Conservation (phyloP, 768 basidiomycete genomes). For the Coprinopsis strossmayeri region DNA sequence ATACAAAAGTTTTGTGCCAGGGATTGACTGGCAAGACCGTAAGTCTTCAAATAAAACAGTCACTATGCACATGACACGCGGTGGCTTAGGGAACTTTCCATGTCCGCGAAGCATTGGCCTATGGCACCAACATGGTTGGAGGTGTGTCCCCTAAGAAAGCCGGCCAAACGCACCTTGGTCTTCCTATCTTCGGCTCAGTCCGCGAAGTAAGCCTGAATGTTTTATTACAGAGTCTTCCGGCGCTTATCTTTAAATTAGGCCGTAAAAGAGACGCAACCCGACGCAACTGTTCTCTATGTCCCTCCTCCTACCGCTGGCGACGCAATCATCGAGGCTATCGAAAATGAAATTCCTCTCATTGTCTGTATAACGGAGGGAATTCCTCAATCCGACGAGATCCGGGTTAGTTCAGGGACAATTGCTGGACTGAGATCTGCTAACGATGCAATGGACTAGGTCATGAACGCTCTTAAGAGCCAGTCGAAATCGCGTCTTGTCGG, state of each 20-base stretch:
- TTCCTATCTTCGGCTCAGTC: constrained; percentile 91
- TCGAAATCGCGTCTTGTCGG: constrained; percentile 94
- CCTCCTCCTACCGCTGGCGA: constrained; percentile 95
- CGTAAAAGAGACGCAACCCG: constrained; percentile 77
- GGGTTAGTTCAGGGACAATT: constrained; percentile 36
- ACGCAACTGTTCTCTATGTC: constrained; percentile 95
- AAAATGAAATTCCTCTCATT: constrained; percentile 95
- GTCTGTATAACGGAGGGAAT: constrained; percentile 99
- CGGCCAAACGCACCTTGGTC: constrained; percentile 88
- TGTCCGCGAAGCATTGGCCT: constrained; percentile 85
- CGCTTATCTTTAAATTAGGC: constrained; percentile 45
- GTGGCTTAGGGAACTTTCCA: constrained; percentile 86
- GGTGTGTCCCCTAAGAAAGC: constrained; percentile 97
- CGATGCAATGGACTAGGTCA: constrained; percentile 48
- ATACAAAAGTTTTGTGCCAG: constrained; percentile 92
- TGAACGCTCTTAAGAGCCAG: constrained; percentile 91
- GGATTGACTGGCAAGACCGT: constrained; percentile 96
- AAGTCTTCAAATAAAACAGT: constrained; percentile 17
- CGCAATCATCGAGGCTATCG: constrained; percentile 98
- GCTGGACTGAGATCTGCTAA: background rate
- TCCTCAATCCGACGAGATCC: constrained; percentile 95
- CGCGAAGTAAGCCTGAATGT: constrained; percentile 56
- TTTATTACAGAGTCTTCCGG: constrained; percentile 1
- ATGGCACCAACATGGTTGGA: constrained; percentile 96
- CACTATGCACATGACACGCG: background rate